Conservation (phyloP, 1,139 yeast species). For the Magnusiomyces starmeri region DNA sequence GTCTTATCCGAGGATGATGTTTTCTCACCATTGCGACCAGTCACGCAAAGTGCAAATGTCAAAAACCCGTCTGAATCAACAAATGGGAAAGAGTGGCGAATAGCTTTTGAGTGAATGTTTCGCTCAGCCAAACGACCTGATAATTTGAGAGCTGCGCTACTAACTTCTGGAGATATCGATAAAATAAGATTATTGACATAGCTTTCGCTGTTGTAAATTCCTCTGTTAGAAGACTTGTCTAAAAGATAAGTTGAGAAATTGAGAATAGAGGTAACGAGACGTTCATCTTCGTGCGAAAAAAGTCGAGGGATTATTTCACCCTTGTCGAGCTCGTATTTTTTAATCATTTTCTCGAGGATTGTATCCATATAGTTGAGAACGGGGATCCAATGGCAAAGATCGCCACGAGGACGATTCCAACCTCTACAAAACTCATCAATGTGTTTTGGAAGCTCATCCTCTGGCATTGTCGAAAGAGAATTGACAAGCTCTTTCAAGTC, state of each 20-base stretch:
- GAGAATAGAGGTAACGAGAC: conserved; percentile 46
- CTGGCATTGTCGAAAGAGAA: conserved; percentile 32
- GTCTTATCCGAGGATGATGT: conserved; percentile 2
- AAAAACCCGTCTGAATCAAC: conserved; percentile 27
- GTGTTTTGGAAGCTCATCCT: conserved; percentile 33
- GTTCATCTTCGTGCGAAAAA: conserved; percentile 43
- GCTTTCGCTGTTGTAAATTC: conserved; percentile 60
- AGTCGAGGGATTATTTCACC: conserved; percentile 38
- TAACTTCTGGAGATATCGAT: conserved; percentile 52
- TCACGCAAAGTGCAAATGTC: conserved; percentile 25
- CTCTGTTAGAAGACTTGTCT: conserved; percentile 63
- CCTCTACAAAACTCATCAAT: conserved; percentile 29
- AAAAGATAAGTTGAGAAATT: conserved; percentile 57
- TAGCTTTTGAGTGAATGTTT: conserved; percentile 40
- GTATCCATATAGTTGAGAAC: conserved; percentile 70
- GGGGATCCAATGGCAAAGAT: conserved; percentile 69
- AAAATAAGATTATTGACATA: conserved; percentile 54
- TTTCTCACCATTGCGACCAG: conserved; percentile 1
- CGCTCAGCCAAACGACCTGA: conserved; percentile 55
- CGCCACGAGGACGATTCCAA: conserved; percentile 70
- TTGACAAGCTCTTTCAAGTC: conserved; percentile 39
- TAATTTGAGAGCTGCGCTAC: conserved; percentile 58
- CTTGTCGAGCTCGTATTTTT: conserved; percentile 48
- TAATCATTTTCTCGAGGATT: conserved; percentile 48
- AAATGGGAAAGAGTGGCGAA: conserved; percentile 36